phyloP scores from a whole-genome alignment of 306 rosid species.

The Gastrolobium villosum region DNA sequence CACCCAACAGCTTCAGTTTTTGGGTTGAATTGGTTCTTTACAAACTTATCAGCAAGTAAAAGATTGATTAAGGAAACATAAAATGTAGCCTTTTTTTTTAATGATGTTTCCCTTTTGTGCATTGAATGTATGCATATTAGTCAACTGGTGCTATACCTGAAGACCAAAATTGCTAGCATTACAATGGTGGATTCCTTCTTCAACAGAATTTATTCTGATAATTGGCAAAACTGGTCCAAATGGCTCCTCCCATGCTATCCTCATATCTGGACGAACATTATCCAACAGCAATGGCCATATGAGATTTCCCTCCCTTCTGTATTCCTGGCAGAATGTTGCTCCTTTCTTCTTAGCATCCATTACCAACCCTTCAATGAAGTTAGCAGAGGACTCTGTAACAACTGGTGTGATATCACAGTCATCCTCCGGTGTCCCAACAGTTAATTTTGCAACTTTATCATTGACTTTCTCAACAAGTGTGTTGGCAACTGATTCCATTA shows the following conservation, averaged over 20 bases:
- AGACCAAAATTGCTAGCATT: slow-evolving; percentile 94
- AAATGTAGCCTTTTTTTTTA: neutral
- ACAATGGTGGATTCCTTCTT: slow-evolving; percentile 94
- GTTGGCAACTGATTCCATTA: slow-evolving; percentile 81
- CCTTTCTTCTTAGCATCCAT: slow-evolving; percentile 80
- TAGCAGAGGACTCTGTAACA: slow-evolving; percentile 81
- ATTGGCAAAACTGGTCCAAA: slow-evolving; percentile 90
- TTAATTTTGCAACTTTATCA: slow-evolving; percentile 69
- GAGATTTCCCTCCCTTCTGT: slow-evolving; percentile 86
- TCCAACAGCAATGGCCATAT: slow-evolving; percentile 90
- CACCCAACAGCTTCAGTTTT: too few relatives aligned
- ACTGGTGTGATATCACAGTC: slow-evolving; percentile 85
- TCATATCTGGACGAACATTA: slow-evolving; percentile 85
- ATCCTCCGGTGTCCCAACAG: slow-evolving; percentile 77
- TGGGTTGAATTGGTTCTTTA: too few relatives aligned
- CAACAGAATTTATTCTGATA: slow-evolving; percentile 74
- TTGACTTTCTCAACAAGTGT: slow-evolving; percentile 81
- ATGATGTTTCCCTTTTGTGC: neutral
- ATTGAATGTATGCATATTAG: slow-evolving; percentile 1
- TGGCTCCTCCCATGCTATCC: slow-evolving; percentile 97
- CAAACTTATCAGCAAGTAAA: neutral
- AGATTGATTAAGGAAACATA: neutral
- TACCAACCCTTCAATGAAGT: slow-evolving; percentile 83
- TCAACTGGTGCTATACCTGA: slow-evolving; percentile 61
- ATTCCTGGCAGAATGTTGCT: slow-evolving; percentile 88